Evolutionary conservation across 2,329 filamentous ascomycete species (phyloP).

Genomic region (Aspergillus sp.): DNA sequence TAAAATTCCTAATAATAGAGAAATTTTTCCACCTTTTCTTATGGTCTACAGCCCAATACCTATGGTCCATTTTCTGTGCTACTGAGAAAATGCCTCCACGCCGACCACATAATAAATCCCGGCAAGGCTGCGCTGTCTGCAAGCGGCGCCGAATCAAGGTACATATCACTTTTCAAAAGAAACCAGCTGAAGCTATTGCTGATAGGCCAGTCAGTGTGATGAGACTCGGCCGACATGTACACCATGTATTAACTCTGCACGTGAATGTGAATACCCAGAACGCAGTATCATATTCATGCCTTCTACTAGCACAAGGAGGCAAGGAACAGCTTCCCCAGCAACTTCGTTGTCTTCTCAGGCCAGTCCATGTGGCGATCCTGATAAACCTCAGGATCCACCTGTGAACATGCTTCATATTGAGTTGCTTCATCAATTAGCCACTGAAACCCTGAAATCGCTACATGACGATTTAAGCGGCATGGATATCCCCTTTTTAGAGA

Average conservation of each 20-base stretch:
- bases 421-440: constrained; percentile 18
- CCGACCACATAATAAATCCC: constrained; percentile 33
- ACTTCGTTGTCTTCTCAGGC: background rate
- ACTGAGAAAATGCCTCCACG: too few species aligned
- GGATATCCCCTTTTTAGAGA: constrained; percentile 1
- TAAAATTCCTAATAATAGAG: too few species aligned
- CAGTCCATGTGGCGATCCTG: too few species aligned
- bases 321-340: background rate
- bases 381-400: too few species aligned
- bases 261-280: constrained; percentile 12
- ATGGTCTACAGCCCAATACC: too few species aligned
- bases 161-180: constrained; percentile 24
- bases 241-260: constrained; percentile 22
- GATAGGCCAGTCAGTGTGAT: constrained; percentile 33
- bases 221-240: constrained; percentile 27
- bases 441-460: too few species aligned
- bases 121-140: constrained; percentile 33
- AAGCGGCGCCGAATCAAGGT: constrained; percentile 37
- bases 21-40: too few species aligned
- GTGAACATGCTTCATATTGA: constrained; percentile 27
- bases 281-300: background rate
- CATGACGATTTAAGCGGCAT: too few species aligned
- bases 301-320: constrained; percentile 20
- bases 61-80: too few species aligned
- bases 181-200: too few species aligned